phyloP scores from a whole-genome alignment of 139 green algal genomes.

The Chlorella sp. region DNA sequence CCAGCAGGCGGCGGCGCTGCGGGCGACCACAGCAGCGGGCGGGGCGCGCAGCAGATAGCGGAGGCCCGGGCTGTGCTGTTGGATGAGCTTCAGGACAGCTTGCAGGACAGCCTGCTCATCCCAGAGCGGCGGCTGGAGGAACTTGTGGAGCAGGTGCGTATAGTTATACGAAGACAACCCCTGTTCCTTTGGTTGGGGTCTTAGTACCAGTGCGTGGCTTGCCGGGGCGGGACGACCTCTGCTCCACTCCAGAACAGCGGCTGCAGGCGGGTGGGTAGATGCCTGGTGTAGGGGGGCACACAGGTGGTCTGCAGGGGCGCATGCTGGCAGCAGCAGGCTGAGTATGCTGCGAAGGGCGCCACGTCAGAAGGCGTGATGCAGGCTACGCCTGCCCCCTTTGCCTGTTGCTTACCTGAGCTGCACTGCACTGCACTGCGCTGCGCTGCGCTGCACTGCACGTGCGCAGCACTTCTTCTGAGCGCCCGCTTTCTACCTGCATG shows the following conservation, averaged over 20 bases:
- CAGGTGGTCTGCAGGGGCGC: too few species aligned
- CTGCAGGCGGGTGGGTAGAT: slow-evolving; percentile 53
- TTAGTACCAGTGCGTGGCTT: too few species aligned
- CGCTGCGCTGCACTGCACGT: too few species aligned
- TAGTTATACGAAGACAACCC: too few species aligned
- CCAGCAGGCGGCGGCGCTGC: neutral
- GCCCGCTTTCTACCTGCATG: neutral
- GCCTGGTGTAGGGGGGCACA: neutral
- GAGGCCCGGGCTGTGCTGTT: slow-evolving; percentile 45
- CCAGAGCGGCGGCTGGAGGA: slow-evolving; percentile 76
- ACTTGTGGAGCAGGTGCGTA: slow-evolving; percentile 36
- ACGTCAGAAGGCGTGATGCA: too few species aligned
- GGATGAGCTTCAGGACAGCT: slow-evolving; percentile 40
- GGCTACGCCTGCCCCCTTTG: neutral
- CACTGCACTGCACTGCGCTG: neutral
- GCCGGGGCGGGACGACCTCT: slow-evolving; percentile 54
- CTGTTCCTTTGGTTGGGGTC: too few species aligned
- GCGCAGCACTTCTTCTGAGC: neutral
- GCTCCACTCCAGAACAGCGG: slow-evolving; percentile 73
- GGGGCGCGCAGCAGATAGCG: neutral
- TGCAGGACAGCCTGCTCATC: slow-evolving; percentile 66
- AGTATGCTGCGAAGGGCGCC: too few species aligned
- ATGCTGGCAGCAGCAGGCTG: too few species aligned
- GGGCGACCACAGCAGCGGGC: neutral
- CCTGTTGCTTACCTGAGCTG: too few species aligned